These are phyloP conservation scores for Zopfochytrium polystomum DNA, from an alignment of 371 early-diverging fungal species.

Conservation along the genomic window DNA sequence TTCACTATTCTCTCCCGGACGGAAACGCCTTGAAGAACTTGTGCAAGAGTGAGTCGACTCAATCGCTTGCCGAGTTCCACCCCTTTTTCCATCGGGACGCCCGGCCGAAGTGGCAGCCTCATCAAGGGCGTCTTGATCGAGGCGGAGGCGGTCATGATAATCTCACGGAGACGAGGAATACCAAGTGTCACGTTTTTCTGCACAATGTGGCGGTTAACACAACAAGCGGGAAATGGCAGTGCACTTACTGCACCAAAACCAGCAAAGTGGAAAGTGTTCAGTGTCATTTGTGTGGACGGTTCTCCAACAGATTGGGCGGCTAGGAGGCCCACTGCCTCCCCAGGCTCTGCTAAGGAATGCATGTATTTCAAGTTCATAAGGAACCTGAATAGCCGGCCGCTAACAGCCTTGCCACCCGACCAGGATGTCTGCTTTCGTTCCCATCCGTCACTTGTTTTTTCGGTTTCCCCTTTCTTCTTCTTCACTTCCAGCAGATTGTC, in stretches of 20 bases:
- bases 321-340: conserved; percentile 97
- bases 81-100: conserved; percentile 46
- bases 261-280: conserved; percentile 99
- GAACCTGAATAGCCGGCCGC: conserved; percentile 61
- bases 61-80: conserved; percentile 35
- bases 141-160: conserved; percentile 98
- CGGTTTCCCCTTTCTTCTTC: conserved; percentile 10
- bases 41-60: conserved; percentile 68
- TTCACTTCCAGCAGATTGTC: conserved; percentile 47
- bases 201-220: too few species aligned
- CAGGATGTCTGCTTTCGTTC: conserved; percentile 33
- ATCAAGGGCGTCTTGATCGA: conserved; percentile 95
- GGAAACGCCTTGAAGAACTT: conserved; percentile 76
- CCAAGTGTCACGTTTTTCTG: conserved; percentile 98
- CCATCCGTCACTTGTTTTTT: conserved; percentile 11
- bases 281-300: conserved; percentile 99
- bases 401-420: conserved; percentile 30
- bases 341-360: conserved; percentile 92
- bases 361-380: conserved; percentile 94
- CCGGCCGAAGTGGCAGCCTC: conserved; percentile 73
- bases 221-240: not conserved
- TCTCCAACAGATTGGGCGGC: conserved; percentile 99
- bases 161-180: conserved; percentile 99
- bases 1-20: conserved; percentile 41
- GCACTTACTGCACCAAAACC: conserved; percentile 93